Conservation (phyloP, 2,329 filamentous ascomycete genomes). For the Venturia carpophila region DNA sequence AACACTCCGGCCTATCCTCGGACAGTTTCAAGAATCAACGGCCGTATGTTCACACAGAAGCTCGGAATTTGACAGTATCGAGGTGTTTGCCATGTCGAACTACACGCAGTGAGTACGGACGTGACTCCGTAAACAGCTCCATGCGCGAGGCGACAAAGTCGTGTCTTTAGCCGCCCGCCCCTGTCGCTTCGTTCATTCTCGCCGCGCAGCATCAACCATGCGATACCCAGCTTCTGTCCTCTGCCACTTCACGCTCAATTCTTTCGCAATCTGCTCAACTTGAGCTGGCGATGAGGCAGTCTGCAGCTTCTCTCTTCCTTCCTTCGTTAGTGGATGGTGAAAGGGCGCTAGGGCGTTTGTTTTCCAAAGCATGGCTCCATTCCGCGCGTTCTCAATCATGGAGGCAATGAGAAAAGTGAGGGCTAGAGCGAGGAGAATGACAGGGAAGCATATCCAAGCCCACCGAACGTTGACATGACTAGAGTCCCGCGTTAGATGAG, state of each 20-base stretch:
- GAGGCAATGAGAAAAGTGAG: constrained; percentile 9
- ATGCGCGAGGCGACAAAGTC: background rate
- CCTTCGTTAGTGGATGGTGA: constrained; percentile 14
- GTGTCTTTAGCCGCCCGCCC: background rate
- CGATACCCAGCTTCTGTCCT: constrained; percentile 11
- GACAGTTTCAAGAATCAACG: too few relatives aligned
- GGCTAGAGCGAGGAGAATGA: background rate
- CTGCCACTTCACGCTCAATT: constrained; percentile 9
- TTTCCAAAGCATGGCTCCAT: constrained; percentile 17
- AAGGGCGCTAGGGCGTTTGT: constrained; percentile 9
- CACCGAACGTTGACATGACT: constrained; percentile 14
- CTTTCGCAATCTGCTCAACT: constrained; percentile 8
- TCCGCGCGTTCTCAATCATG: constrained; percentile 12
- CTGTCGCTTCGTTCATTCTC: background rate
- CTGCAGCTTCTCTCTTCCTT: constrained; percentile 12
- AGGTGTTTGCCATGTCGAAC: background rate
- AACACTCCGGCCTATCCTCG: too few relatives aligned
- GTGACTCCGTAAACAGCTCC: background rate
- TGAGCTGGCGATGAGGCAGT: background rate
- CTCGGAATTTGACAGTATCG: background rate
- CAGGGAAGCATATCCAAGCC: constrained; percentile 15
- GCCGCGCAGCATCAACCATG: constrained; percentile 6
- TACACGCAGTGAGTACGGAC: background rate
- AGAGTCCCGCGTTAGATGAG: background rate
- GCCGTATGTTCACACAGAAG: background rate